A percentile compares a stretch with the other conserved stretches of the same genome.
These are phyloP conservation scores for Ceratocystis destructans DNA, from an alignment of 2,329 filamentous ascomycete species.

Conservation along the genomic window DNA sequence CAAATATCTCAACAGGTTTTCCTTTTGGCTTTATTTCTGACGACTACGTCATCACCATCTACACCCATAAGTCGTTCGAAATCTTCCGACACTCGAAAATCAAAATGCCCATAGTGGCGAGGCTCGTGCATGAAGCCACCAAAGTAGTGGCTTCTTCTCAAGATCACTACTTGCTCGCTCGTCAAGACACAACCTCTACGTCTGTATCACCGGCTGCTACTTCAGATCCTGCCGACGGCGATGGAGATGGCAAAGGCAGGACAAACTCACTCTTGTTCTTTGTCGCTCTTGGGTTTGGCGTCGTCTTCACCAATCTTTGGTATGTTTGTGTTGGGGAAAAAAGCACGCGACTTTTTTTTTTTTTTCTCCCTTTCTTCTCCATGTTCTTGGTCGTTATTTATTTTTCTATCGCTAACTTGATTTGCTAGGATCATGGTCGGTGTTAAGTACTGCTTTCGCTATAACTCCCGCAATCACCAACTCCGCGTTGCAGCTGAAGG, in stretches of 20 bases:
- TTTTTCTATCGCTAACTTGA: background rate
- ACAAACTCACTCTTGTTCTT: conserved; percentile 55
- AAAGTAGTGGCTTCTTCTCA: conserved; percentile 1
- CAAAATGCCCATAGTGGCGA: conserved; percentile 2
- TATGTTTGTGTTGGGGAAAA: conserved; percentile 34
- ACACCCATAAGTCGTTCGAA: background rate
- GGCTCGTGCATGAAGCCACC: conserved; percentile 1
- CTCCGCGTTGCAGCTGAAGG: conserved; percentile 60
- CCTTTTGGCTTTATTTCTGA: background rate
- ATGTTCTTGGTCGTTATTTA: background rate
- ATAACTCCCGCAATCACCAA: conserved; percentile 84
- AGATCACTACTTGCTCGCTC: conserved; percentile 5
- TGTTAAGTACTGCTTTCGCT: conserved; percentile 98
- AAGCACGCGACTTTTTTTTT: conserved; percentile 7
- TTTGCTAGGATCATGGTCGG: conserved; percentile 87
- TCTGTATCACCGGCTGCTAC: conserved; percentile 18
- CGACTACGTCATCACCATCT: background rate
- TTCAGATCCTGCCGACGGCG: conserved; percentile 20
- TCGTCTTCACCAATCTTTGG: conserved; percentile 98
- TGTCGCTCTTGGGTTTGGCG: conserved; percentile 88
- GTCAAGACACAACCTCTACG: conserved; percentile 20
- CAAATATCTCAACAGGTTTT: background rate
- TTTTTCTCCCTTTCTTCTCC: background rate
- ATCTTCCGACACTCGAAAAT: background rate
- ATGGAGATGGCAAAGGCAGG: conserved; percentile 22